Evolutionary conservation across 108 stramenopile species (phyloP), one percentile per base, ranked within the genome.

Genomic region (Mediolabrus comicus): DNA sequence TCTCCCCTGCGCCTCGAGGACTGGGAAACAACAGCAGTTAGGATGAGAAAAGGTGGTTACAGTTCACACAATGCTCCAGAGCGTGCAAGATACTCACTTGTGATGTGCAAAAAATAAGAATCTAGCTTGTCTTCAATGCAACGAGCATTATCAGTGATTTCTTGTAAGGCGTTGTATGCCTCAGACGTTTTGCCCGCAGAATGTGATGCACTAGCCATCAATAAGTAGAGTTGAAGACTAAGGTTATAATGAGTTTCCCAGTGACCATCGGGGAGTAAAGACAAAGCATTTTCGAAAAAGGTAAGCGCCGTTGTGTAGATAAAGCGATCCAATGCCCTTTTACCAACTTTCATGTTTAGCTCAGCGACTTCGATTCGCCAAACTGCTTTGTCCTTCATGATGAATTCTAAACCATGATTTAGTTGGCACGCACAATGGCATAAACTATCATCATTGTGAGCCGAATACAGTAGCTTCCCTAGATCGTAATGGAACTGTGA

Each of bases 281-380:
- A 53, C 11, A 53, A 29, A 10, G 69, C 69, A 22, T 14, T 43
- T 11, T 11, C 30, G 7, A 67, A 59, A 51, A 69, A 83, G 8
- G 61, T 39, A 39, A 49, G 22, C 10, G 81, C 76, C 30, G n/a
- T 49, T 11, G 55, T 67, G 35, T 67, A 64, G 38, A 57, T 62
- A 11, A 67, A 83, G n/a, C 63, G 2, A 49, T 46, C 59, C 0
- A 74, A 12, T 26, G 81, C 76, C 39, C 65, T 77, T 7, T 38
- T 11, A 30, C 62, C 62, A 11, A 77, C 77, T 17, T 35, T 16
- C 16, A 55, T 43, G 53, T 73, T 72, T 31, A 80, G 17, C 3
- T 63, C 41, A 17, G 69, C 60, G 16, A 49, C 55, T 22, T 54
- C 26, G 12, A 68, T 68, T 10, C 36, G 14, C 14, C 11, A 3